Conservation (phyloP, 2,329 filamentous ascomycete species). For the Cercospora janseana region DNA sequence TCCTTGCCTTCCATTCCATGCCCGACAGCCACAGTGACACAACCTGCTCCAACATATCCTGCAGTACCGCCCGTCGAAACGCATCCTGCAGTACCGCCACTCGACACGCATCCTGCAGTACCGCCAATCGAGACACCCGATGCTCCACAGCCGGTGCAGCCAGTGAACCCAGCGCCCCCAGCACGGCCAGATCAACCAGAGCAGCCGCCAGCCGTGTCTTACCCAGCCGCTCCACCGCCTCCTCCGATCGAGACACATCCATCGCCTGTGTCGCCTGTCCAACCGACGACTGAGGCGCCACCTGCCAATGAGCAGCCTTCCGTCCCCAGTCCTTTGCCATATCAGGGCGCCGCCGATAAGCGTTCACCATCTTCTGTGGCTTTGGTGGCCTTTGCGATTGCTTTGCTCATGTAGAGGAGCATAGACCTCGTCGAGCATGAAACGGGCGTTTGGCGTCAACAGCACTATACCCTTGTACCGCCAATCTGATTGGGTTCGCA, state of each 20-base stretch:
- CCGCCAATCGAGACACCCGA: not conserved
- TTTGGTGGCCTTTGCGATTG: conserved; percentile 11
- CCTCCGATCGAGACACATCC: conserved; percentile 1
- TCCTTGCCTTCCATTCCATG: conserved; percentile 3
- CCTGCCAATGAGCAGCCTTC: not conserved
- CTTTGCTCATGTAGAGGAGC: conserved; percentile 12
- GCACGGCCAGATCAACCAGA: not conserved
- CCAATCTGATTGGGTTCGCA: no score
- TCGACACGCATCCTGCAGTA: not conserved
- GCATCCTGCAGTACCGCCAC: not conserved
- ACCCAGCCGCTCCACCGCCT: conserved; percentile 1
- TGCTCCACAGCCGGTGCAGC: not conserved
- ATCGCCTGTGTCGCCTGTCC: not conserved
- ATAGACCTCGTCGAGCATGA: not conserved
- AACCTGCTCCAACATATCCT: conserved; percentile 9
- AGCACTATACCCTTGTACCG: conserved; percentile 4
- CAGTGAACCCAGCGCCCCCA: not conserved
- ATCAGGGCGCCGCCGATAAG: conserved; percentile 9
- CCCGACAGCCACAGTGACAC: conserved; percentile 1
- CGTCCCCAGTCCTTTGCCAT: not conserved
- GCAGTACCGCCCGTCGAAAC: not conserved
- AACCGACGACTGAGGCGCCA: not conserved
- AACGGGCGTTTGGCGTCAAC: conserved; percentile 12
- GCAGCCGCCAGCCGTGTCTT: not conserved
- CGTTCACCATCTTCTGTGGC: conserved; percentile 12